Evolutionary conservation across 768 basidiomycete genomes (phyloP).

Genomic region (Calocybe gangraenosa): DNA sequence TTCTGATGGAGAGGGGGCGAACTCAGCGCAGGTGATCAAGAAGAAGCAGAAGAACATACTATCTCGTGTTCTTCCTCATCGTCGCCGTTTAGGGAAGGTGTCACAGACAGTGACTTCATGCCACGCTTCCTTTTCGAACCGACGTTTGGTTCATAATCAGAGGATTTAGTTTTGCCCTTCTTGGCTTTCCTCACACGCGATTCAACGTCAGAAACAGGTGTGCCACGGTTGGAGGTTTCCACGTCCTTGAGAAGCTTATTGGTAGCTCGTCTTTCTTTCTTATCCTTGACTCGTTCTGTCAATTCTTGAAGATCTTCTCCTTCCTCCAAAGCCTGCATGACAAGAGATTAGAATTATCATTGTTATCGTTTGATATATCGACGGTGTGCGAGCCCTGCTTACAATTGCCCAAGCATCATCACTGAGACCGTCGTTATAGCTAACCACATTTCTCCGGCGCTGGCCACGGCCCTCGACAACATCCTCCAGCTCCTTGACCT

Average conservation of each 20-base stretch:
- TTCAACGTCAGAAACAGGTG: constrained; percentile 60
- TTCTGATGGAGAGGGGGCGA: constrained; percentile 45
- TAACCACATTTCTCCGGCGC: constrained; percentile 77
- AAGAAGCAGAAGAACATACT: constrained; percentile 34
- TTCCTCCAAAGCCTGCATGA: constrained; percentile 64
- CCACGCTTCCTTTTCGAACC: constrained; percentile 77
- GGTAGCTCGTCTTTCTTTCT: constrained; percentile 56
- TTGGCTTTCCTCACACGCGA: constrained; percentile 53
- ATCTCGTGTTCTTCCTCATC: constrained; percentile 73
- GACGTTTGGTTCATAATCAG: constrained; percentile 44
- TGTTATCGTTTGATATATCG: too few relatives aligned
- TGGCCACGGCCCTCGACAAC: constrained; percentile 80
- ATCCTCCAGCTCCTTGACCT: constrained; percentile 55
- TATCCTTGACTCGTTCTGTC: constrained; percentile 58
- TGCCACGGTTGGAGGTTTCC: constrained; percentile 59
- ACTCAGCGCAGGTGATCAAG: constrained; percentile 2
- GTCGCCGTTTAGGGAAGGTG: constrained; percentile 72
- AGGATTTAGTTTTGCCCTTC: constrained; percentile 57
- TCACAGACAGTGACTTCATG: constrained; percentile 69
- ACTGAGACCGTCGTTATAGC: constrained; percentile 89
- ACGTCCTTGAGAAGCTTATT: constrained; percentile 57
- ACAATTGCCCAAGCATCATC: constrained; percentile 94
- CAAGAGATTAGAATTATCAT: too few relatives aligned
- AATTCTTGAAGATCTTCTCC: constrained; percentile 78
- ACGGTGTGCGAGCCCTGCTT: too few relatives aligned